Conservation (phyloP, 2,329 filamentous ascomycete genomes). For the Moelleriella libera region DNA sequence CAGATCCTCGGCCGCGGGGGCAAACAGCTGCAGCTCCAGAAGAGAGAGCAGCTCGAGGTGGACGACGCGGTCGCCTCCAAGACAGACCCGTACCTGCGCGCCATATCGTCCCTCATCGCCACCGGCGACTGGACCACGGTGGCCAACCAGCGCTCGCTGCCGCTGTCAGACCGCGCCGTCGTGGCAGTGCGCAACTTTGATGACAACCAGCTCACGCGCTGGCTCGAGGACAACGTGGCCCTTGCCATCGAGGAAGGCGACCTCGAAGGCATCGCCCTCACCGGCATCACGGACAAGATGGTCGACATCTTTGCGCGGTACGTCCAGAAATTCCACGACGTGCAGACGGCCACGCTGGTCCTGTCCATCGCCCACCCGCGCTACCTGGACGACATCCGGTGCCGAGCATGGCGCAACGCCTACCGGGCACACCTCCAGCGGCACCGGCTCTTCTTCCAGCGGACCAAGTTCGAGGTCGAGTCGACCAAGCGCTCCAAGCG, state of each 20-base stretch:
- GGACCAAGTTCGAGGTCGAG: constrained; percentile 66
- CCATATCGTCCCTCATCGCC: constrained; percentile 64
- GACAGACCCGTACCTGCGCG: constrained; percentile 66
- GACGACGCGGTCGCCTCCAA: constrained; percentile 46
- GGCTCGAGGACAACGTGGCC: constrained; percentile 52
- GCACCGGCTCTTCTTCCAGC: constrained; percentile 60
- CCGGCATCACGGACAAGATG: constrained; percentile 57
- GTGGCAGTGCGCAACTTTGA: constrained; percentile 55
- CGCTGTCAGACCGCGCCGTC: constrained; percentile 59
- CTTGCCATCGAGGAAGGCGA: constrained; percentile 52
- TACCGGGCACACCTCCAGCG: constrained; percentile 61
- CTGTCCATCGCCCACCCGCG: constrained; percentile 60
- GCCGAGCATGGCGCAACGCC: constrained; percentile 55
- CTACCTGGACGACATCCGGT: constrained; percentile 66
- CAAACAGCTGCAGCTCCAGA: constrained; percentile 15
- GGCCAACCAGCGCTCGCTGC: constrained; percentile 57
- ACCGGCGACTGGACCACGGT: constrained; percentile 65
- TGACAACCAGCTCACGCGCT: constrained; percentile 47
- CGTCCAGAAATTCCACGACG: constrained; percentile 60
- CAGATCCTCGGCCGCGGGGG: constrained; percentile 44
- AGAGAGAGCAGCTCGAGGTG: constrained; percentile 39
- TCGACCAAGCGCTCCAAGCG: constrained; percentile 57
- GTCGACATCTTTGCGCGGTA: constrained; percentile 67
- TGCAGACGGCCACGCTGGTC: constrained; percentile 66
- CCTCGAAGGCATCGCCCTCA: constrained; percentile 64